These are phyloP conservation scores for Boletus pseudo-olivaceus DNA, from an alignment of 768 basidiomycete species.

Conservation along the genomic window DNA sequence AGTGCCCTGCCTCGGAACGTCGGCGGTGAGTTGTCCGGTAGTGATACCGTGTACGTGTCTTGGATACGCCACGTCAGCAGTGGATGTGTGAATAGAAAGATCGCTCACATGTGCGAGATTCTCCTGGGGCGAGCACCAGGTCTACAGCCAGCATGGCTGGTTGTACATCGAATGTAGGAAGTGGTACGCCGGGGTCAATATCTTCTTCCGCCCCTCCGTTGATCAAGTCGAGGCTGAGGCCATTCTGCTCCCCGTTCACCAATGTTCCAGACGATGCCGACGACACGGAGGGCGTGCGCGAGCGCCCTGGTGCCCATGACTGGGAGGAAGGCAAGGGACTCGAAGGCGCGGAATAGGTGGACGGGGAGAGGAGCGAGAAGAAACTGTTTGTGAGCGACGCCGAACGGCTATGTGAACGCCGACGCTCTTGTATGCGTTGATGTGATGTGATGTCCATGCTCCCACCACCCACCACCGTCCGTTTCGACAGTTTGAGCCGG, in stretches of 20 bases:
- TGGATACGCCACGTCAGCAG: constrained; percentile 3
- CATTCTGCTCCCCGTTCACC: constrained; percentile 11
- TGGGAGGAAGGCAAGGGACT: constrained; percentile 23
- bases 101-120: constrained; percentile 70
- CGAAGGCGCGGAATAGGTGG: constrained; percentile 27
- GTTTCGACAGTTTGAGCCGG: constrained; percentile 47
- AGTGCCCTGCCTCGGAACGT: constrained; percentile 84
- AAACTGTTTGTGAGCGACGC: constrained; percentile 52
- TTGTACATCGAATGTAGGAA: constrained; percentile 85
- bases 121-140: constrained; percentile 74
- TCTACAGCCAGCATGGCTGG: constrained; percentile 91
- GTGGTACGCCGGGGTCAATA: constrained; percentile 56
- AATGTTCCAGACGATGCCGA: constrained; percentile 13
- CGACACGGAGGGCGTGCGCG: constrained; percentile 25
- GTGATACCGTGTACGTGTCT: constrained; percentile 77
- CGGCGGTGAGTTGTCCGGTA: constrained; percentile 84
- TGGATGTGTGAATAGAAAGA: not conserved
- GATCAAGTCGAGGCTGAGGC: constrained; percentile 33
- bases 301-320: constrained; percentile 18
- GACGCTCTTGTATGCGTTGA: constrained; percentile 21
- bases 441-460: constrained; percentile 71
- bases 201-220: constrained; percentile 37
- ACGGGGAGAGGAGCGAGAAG: constrained; percentile 45
- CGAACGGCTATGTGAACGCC: constrained; percentile 45
- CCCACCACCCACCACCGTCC: constrained; percentile 53